These are phyloP conservation scores for Coemansia umbellata DNA, from an alignment of 192 early-diverging fungal species.

Conservation along the genomic window DNA sequence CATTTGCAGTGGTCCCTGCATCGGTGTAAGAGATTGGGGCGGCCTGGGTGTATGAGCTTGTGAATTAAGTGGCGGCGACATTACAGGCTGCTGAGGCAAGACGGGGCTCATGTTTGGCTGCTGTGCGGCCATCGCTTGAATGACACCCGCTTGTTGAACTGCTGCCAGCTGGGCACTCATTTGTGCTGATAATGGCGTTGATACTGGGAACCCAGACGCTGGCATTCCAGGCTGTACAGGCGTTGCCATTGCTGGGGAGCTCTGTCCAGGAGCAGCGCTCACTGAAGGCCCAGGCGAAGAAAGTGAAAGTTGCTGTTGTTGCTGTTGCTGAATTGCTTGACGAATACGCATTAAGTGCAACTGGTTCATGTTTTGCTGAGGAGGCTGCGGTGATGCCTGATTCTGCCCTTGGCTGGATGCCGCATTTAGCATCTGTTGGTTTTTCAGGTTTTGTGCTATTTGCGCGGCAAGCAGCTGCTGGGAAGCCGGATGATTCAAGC, in stretches of 20 bases:
- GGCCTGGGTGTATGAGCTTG: constrained; percentile 5
- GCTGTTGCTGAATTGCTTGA: constrained; percentile 29
- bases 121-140: no score
- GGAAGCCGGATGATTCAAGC: background rate
- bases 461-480: constrained; percentile 36
- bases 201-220: background rate
- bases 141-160: no score
- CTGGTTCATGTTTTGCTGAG: constrained; percentile 24
- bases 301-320: constrained; percentile 18
- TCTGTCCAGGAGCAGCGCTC: background rate
- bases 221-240: background rate
- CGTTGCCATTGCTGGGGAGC: background rate
- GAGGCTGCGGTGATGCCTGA: constrained; percentile 7
- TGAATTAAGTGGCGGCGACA: constrained; percentile 9
- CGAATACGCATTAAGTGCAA: constrained; percentile 37
- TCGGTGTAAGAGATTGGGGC: constrained; percentile 1
- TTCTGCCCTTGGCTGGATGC: constrained; percentile 5
- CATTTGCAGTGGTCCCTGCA: constrained; percentile 9
- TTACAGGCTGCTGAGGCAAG: constrained; percentile 7
- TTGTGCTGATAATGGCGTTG: background rate
- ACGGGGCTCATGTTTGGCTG: constrained; percentile 15
- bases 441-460: constrained; percentile 31
- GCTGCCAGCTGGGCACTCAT: background rate
- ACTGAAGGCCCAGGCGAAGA: no score
- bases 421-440: constrained; percentile 30